phyloP scores from a whole-genome alignment of 192 early-diverging fungal genomes.

The Coemansia sp. region DNA sequence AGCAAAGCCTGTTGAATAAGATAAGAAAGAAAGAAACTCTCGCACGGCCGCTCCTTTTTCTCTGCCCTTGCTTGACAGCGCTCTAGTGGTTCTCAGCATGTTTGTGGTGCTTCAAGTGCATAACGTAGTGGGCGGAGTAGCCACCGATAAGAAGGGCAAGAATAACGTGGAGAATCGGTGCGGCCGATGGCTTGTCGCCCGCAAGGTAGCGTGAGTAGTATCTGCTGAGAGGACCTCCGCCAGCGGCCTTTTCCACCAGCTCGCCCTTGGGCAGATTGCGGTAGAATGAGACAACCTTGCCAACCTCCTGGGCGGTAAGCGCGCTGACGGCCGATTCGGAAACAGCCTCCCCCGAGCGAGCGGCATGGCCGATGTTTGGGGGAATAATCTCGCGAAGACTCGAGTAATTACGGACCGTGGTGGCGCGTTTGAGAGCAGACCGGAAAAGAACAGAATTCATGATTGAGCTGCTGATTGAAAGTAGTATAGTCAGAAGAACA shows the following conservation, averaged over 20 bases:
- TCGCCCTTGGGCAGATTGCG: slow-evolving; percentile 74
- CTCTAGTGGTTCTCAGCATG: slow-evolving; percentile 77
- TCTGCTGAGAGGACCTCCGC: slow-evolving; percentile 56
- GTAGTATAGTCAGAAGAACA: background rate
- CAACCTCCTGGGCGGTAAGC: slow-evolving; percentile 61
- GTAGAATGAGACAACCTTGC: slow-evolving; percentile 71
- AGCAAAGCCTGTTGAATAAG: background rate
- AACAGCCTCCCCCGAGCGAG: slow-evolving; percentile 51
- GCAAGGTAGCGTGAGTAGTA: slow-evolving; percentile 76
- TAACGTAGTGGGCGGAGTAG: slow-evolving; percentile 75
- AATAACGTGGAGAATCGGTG: slow-evolving; percentile 67
- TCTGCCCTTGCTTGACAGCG: background rate
- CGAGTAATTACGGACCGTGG: slow-evolving; percentile 47
- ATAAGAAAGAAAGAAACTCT: background rate
- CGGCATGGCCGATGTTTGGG: slow-evolving; percentile 71
- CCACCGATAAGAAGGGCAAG: slow-evolving; percentile 61
- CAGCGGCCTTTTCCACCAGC: slow-evolving; percentile 55
- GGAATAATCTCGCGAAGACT: slow-evolving; percentile 64
- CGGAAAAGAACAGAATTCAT: slow-evolving; percentile 51
- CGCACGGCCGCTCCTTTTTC: background rate
- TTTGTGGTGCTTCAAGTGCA: slow-evolving; percentile 85
- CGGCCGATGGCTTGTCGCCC: slow-evolving; percentile 68
- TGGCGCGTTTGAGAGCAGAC: slow-evolving; percentile 37
- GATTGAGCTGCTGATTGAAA: background rate
- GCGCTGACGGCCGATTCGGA: slow-evolving; percentile 50